Conservation (phyloP, 2,329 filamentous ascomycete genomes). For the Phyllosticta paracitricarpa region DNA sequence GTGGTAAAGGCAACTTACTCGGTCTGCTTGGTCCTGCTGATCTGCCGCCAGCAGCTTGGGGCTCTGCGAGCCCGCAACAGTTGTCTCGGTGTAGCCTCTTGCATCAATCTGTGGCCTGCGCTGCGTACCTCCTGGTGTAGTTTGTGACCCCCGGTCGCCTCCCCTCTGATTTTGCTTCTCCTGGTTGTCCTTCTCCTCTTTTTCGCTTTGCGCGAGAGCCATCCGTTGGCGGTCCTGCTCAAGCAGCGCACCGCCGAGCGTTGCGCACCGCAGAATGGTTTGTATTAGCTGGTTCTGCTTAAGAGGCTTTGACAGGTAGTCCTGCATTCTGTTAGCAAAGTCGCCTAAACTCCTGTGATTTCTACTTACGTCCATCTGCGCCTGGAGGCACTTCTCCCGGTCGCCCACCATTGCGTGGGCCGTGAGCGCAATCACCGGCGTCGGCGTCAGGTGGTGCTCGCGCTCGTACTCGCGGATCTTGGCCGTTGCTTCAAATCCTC, state of each 20-base stretch:
- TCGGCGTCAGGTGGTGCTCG: conserved; percentile 66
- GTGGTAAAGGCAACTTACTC: conserved; percentile 34
- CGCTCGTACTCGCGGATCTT: conserved; percentile 95
- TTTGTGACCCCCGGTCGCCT: conserved; percentile 13
- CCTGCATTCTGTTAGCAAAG: conserved; percentile 31
- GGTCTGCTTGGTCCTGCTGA: conserved; percentile 50
- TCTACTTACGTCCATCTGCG: conserved; percentile 70
- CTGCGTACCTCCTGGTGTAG: conserved; percentile 14
- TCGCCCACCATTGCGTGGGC: conserved; percentile 99
- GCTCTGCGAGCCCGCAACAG: conserved; percentile 51
- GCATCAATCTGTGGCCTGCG: conserved; percentile 47
- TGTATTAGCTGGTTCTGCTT: conserved; percentile 97
- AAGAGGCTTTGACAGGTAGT: conserved; percentile 92
- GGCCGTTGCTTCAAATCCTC: conserved; percentile 84
- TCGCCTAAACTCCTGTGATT: background rate
- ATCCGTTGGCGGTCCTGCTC: conserved; percentile 57
- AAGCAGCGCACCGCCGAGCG: conserved; percentile 71
- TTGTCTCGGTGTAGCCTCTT: conserved; percentile 61
- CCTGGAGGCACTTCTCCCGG: conserved; percentile 93
- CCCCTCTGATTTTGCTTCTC: conserved; percentile 10
- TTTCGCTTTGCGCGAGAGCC: conserved; percentile 11
- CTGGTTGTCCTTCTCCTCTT: conserved; percentile 15
- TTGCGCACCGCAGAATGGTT: conserved; percentile 93
- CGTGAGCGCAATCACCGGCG: conserved; percentile 92
- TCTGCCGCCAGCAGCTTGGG: conserved; percentile 52